Evolutionary conservation across 208 protist genomes (phyloP).

Genomic region (Wallacemonas sp.): DNA sequence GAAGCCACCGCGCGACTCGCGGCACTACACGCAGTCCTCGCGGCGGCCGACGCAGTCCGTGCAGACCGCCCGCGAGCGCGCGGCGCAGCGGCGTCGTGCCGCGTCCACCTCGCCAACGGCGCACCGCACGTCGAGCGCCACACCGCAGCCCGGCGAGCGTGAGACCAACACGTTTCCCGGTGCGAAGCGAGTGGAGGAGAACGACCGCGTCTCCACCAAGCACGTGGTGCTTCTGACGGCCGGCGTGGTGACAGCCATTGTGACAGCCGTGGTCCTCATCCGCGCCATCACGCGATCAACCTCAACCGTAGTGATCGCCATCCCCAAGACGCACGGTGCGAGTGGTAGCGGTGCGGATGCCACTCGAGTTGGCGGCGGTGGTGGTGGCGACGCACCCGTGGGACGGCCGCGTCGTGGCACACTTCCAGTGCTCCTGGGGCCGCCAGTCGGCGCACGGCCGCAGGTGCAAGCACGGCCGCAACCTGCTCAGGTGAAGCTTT

Average conservation of each 20-base stretch:
- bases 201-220: constrained; percentile 30
- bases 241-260: constrained; percentile 17
- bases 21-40: constrained; percentile 18
- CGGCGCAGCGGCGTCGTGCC: constrained; percentile 23
- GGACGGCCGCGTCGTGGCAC: not conserved
- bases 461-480: not conserved
- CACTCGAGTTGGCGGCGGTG: constrained; percentile 15
- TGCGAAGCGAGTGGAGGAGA: constrained; percentile 29
- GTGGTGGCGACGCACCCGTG: not conserved
- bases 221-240: constrained; percentile 16
- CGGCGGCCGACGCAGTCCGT: constrained; percentile 34
- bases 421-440: constrained; percentile 1
- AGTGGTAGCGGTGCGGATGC: too few species aligned
- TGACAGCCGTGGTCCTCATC: constrained; percentile 19
- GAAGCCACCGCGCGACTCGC: constrained; percentile 9
- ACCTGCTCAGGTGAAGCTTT: not conserved
- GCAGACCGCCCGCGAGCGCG: constrained; percentile 30
- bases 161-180: constrained; percentile 29
- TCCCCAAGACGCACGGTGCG: constrained; percentile 18
- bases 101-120: constrained; percentile 19
- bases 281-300: constrained; percentile 10
- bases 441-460: not conserved
- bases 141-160: not conserved
- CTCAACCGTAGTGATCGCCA: not conserved
- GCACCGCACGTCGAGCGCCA: constrained; percentile 8